phyloP scores from a whole-genome alignment of 2,329 filamentous ascomycete genomes.

The Scytalidium sp. region DNA sequence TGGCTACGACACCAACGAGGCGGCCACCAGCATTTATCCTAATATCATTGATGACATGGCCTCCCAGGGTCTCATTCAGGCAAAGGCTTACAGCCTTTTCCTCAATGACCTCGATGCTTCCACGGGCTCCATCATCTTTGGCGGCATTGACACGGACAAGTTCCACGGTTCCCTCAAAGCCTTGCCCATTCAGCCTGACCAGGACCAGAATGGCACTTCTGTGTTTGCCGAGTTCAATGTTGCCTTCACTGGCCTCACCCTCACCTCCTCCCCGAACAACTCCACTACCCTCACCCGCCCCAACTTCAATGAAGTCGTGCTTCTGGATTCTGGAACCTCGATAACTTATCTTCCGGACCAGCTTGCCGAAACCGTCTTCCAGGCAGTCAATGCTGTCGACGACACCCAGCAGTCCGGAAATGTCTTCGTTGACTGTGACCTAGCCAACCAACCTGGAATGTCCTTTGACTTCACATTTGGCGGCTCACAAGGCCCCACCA shows the following conservation, averaged over 20 bases:
- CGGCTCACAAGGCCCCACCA: slow-evolving; percentile 36
- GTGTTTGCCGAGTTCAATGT: slow-evolving; percentile 23
- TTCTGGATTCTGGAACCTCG: slow-evolving; percentile 66
- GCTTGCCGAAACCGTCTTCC: slow-evolving; percentile 49
- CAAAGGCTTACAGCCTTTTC: slow-evolving; percentile 37
- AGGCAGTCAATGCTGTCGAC: slow-evolving; percentile 41
- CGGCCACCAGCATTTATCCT: slow-evolving; percentile 37
- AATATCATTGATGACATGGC: slow-evolving; percentile 31
- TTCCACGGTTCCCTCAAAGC: slow-evolving; percentile 35
- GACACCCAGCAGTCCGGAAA: slow-evolving; percentile 33
- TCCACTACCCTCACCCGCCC: slow-evolving; percentile 27
- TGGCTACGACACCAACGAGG: slow-evolving; percentile 43
- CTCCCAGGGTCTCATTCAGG: slow-evolving; percentile 39
- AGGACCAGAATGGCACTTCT: slow-evolving; percentile 11
- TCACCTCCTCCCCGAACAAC: slow-evolving; percentile 34
- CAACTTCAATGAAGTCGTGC: slow-evolving; percentile 41
- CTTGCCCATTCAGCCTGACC: slow-evolving; percentile 3
- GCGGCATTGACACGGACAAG: slow-evolving; percentile 44
- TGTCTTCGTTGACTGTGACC: slow-evolving; percentile 44
- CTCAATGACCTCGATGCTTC: slow-evolving; percentile 31
- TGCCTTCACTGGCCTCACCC: slow-evolving; percentile 28
- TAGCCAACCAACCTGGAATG: slow-evolving; percentile 37
- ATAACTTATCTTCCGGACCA: slow-evolving; percentile 62
- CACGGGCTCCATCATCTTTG: slow-evolving; percentile 38
- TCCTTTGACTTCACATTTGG: slow-evolving; percentile 48